These are phyloP conservation scores for Lentinus tigrinus DNA, from an alignment of 768 basidiomycete species.

Conservation along the genomic window DNA sequence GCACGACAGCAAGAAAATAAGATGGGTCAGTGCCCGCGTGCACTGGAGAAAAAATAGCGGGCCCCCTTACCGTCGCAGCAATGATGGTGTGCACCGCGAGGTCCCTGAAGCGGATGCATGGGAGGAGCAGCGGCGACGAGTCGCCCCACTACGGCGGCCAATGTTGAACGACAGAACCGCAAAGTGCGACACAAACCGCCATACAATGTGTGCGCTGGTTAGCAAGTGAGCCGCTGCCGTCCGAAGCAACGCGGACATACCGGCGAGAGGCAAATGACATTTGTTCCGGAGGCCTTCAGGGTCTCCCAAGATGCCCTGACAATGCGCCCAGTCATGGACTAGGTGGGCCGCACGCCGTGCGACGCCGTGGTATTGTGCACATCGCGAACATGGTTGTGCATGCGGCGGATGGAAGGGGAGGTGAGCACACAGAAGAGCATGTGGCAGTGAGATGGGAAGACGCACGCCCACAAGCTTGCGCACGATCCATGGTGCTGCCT, in stretches of 20 bases:
- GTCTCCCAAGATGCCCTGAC: conserved; percentile 66
- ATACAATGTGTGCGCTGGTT: not conserved
- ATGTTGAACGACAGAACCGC: not conserved
- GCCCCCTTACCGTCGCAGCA: conserved; percentile 58
- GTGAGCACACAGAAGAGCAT: not conserved
- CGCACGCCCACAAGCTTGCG: conserved; percentile 63
- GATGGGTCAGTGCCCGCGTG: not conserved
- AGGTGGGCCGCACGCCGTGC: conserved; percentile 1
- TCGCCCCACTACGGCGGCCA: conserved; percentile 54
- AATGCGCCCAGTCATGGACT: conserved; percentile 64
- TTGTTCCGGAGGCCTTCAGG: conserved; percentile 57
- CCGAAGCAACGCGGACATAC: conserved; percentile 33
- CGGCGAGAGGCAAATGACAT: conserved; percentile 59
- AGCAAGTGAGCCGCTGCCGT: conserved; percentile 1
- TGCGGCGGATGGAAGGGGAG: not conserved
- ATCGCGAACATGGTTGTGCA: not conserved
- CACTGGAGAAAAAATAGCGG: not conserved
- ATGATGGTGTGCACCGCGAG: conserved; percentile 61
- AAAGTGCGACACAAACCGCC: not conserved
- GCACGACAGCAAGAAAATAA: not conserved
- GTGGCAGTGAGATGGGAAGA: conserved; percentile 15
- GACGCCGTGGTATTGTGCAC: not conserved
- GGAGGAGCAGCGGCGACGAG: conserved; percentile 59
- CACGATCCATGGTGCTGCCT: conserved; percentile 60
- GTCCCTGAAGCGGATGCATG: conserved; percentile 64